These are phyloP conservation scores for Serendipita sp. DNA, from an alignment of 768 basidiomycete genomes.

Conservation along the genomic window DNA sequence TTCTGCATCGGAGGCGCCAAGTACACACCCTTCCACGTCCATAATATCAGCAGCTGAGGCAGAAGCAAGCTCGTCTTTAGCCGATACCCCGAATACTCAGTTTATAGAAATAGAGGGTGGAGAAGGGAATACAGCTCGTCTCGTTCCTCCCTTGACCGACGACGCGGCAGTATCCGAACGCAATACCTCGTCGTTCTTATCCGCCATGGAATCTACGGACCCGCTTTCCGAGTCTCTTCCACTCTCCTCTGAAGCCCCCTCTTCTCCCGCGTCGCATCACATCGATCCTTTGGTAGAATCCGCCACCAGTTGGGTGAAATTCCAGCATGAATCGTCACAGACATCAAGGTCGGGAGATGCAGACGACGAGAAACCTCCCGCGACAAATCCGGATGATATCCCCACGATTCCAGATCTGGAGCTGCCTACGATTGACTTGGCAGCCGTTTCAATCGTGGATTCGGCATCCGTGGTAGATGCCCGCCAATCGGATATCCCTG, in stretches of 20 bases:
- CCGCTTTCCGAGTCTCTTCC: neutral
- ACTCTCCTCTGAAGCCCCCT: neutral
- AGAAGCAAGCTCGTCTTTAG: neutral
- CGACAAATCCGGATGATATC: neutral
- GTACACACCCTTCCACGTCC: neutral
- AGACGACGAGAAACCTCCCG: neutral
- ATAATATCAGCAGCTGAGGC: neutral
- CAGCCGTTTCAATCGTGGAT: neutral
- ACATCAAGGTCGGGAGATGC: neutral
- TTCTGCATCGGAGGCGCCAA: too few species aligned
- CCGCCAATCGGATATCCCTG: neutral
- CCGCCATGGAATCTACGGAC: neutral
- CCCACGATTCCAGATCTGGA: conserved; percentile 2
- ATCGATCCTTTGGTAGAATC: conserved; percentile 21
- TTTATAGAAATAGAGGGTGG: neutral
- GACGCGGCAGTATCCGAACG: neutral
- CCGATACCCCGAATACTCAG: neutral
- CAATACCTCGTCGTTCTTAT: conserved; percentile 3
- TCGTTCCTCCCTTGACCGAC: neutral
- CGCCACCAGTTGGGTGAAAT: conserved; percentile 30
- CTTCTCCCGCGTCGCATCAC: neutral
- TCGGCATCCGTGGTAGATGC: neutral
- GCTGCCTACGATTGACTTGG: neutral
- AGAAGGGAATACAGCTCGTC: neutral
- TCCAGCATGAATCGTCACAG: neutral